Base-by-base conservation (phyloP, 2,329 filamentous ascomycete species). In the Drechslera avenae region DNA sequence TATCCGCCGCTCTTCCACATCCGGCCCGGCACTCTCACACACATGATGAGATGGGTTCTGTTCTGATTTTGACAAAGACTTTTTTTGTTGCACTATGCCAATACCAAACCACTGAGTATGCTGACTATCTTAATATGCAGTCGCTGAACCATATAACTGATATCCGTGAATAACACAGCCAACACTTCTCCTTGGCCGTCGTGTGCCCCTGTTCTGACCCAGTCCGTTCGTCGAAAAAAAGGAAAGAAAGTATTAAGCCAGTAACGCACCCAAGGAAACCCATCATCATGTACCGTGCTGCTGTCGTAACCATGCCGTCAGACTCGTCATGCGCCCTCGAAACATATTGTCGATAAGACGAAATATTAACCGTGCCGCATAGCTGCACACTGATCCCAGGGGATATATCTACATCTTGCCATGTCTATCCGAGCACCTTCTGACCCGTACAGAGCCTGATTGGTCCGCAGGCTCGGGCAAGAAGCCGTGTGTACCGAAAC, bases 71-170 rank as follows among this genome's bases (percentile, higher is more conserved):
- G n/a, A 13, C 8, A 21, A 35, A 21, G n/a, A n/a, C n/a, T n/a
- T n/a, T n/a, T 19, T 17, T 16, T n/a, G 16, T 50, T 39, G 10
- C 37, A 39, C 53, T 36, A 21, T 46, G 26, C 36, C 50, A 48
- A 28, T 45, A 44, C 50, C 37, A 46, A 52, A 45, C 34, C 5
- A 3, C 35, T 45, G 46, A 48, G 7, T 47, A 56, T 52, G 5
- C 32, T 47, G 46, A 42, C 37, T 40, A 47, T 13, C 49, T 56
- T 56, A 57, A 36, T 39, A 54, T 58, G 52, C 44, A 46, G 36
- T 44, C 33, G 21, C 28, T 51, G 26, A 46, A 39, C 31, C 52
- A 40, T 51, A 46, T 45, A 34, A 43, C 50, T 48, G 3, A 41
- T 44, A 45, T 42, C 26, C 14, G 23, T 5, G 6, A 17, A 39